Percentiles rank a stretch among this genome's conserved stretches.
Conservation (phyloP, 306 rosid genomes). For the Medicago lupulina region DNA sequence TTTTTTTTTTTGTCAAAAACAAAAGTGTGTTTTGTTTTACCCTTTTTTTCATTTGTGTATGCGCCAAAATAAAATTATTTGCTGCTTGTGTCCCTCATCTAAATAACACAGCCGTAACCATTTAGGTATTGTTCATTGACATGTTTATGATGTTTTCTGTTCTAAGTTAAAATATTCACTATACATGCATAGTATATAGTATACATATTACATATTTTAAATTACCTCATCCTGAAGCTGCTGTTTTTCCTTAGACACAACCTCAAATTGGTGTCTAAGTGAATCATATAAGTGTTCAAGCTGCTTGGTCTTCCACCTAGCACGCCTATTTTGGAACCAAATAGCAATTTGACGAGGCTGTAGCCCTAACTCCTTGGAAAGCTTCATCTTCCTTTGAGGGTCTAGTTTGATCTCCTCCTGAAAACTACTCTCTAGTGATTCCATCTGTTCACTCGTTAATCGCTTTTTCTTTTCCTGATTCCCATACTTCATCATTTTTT, state of each 20-base stretch:
- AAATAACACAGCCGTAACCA: no score
- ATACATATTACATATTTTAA: not conserved
- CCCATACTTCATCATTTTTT: conserved; percentile 42
- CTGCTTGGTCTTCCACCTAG: conserved; percentile 91
- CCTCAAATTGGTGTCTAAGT: conserved; percentile 79
- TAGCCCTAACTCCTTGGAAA: conserved; percentile 81
- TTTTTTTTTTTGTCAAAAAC: no score
- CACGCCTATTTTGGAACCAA: conserved; percentile 96
- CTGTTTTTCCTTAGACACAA: conserved; percentile 66
- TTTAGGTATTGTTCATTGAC: no score
- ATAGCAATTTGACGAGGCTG: conserved; percentile 94
- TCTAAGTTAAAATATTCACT: no score
- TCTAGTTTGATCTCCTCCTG: conserved; percentile 89
- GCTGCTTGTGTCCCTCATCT: no score
- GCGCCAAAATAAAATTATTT: no score
- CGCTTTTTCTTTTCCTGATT: conserved; percentile 76
- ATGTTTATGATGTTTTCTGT: no score
- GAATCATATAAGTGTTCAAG: conserved; percentile 78
- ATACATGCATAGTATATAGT: no score
- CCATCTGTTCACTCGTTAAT: conserved; percentile 69
- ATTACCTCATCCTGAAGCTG: conserved; percentile 82
- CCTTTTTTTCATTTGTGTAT: no score
- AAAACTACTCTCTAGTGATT: conserved; percentile 79
- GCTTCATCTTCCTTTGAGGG: conserved; percentile 89
- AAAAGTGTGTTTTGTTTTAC: no score